phyloP scores from a whole-genome alignment of 345 rosid species.

The Acer yangbiense region DNA sequence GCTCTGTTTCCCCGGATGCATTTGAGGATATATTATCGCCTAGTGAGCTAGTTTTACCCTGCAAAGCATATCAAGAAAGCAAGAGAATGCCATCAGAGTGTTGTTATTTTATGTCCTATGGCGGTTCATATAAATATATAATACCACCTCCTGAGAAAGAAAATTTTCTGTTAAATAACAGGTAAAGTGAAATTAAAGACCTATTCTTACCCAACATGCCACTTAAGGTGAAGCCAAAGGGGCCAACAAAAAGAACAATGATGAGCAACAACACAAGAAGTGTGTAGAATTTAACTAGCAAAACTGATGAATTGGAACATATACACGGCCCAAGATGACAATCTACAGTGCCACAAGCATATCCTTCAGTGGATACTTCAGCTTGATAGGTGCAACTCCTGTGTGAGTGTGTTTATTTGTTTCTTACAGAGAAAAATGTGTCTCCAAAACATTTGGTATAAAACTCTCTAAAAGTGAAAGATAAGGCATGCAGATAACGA shows the following conservation, averaged over 20 bases:
- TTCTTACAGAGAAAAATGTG: not conserved
- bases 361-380: not conserved
- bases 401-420: not conserved
- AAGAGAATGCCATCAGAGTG: constrained; percentile 21
- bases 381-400: not conserved
- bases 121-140: constrained; percentile 16
- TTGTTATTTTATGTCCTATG: not conserved
- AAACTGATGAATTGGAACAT: not conserved
- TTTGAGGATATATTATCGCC: constrained; percentile 54
- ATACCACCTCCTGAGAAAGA: constrained; percentile 9
- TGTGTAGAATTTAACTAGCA: not conserved
- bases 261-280: not conserved
- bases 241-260: not conserved
- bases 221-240: not conserved
- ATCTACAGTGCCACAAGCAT: not conserved
- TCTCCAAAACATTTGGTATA: not conserved
- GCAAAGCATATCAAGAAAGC: constrained; percentile 25
- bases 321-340: not conserved
- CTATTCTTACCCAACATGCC: not conserved
- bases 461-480: not conserved
- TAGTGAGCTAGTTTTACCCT: constrained; percentile 69
- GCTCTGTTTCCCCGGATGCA: constrained; percentile 43
- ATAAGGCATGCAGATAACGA: constrained; percentile 6
- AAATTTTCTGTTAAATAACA: not conserved
- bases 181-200: not conserved